Evolutionary conservation across 176 grass and related monocot species (phyloP).

Genomic region (Oryza brachyantha): DNA sequence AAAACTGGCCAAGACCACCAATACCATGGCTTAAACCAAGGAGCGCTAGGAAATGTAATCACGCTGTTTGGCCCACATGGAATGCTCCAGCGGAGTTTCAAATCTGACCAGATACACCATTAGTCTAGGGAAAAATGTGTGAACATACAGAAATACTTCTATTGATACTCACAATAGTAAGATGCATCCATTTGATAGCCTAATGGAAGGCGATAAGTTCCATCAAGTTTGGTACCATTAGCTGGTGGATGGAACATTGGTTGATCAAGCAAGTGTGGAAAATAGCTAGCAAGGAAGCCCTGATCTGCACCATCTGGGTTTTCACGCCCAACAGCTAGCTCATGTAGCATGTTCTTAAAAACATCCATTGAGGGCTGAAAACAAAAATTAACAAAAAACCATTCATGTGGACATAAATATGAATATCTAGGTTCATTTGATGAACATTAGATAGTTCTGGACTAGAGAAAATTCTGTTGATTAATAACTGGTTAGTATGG

Average conservation of each 20-base stretch:
- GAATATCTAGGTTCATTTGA: neutral
- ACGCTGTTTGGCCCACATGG: constrained; percentile 92
- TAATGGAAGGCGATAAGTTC: constrained; percentile 84
- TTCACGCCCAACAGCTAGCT: constrained; percentile 67
- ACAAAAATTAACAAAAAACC: neutral
- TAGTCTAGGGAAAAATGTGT: constrained; percentile 29
- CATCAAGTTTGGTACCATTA: constrained; percentile 79
- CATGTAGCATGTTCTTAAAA: constrained; percentile 84
- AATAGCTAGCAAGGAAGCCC: constrained; percentile 83
- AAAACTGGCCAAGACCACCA: constrained; percentile 97
- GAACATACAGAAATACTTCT: constrained; percentile 2
- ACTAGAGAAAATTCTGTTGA: neutral
- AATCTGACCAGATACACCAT: constrained; percentile 48
- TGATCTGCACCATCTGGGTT: constrained; percentile 96
- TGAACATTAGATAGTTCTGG: neutral
- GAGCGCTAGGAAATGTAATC: constrained; percentile 86
- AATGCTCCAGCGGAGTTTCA: constrained; percentile 94
- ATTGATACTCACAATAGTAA: constrained; percentile 70
- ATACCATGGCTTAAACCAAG: constrained; percentile 97
- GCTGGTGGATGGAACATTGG: constrained; percentile 86
- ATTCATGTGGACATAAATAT: constrained; percentile 1
- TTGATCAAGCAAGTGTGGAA: constrained; percentile 73
- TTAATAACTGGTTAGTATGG: neutral
- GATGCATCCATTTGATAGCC: constrained; percentile 99
- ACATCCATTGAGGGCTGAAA: constrained; percentile 76